Evolutionary conservation across 495 filamentous ascomycete species (phyloP).

Genomic region (Penicilliopsis zonata): DNA sequence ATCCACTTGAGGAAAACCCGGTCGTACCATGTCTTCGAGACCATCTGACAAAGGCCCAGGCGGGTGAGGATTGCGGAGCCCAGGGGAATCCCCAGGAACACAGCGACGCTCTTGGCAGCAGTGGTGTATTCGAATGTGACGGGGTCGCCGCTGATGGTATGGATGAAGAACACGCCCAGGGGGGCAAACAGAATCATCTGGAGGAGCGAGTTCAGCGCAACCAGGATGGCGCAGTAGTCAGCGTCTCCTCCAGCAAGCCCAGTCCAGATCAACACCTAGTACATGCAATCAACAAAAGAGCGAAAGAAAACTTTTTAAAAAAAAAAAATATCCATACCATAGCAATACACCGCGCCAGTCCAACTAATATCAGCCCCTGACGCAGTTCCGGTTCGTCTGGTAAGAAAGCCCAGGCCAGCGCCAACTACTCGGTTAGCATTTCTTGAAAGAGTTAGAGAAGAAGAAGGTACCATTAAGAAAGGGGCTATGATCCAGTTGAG

Average conservation of each 20-base stretch:
- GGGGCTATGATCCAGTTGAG: slow-evolving; percentile 74
- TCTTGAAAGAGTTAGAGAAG: not conserved
- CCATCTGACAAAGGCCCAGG: slow-evolving; percentile 42
- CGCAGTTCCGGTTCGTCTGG: slow-evolving; percentile 58
- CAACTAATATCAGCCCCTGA: slow-evolving; percentile 65
- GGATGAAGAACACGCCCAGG: slow-evolving; percentile 65
- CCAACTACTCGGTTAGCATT: slow-evolving; percentile 39
- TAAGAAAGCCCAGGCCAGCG: slow-evolving; percentile 66
- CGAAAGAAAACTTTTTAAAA: not conserved
- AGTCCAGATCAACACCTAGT: slow-evolving; percentile 68
- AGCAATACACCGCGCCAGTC: slow-evolving; percentile 54
- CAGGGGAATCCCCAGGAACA: slow-evolving; percentile 79
- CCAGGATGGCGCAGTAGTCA: slow-evolving; percentile 85
- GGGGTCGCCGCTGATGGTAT: slow-evolving; percentile 42
- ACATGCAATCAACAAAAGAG: not conserved
- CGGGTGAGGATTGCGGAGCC: slow-evolving; percentile 69
- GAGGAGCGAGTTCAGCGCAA: slow-evolving; percentile 76
- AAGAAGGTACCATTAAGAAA: slow-evolving; percentile 52
- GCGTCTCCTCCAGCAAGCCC: slow-evolving; percentile 64
- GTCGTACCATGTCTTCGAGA: slow-evolving; percentile 52
- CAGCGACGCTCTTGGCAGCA: slow-evolving; percentile 69
- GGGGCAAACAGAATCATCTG: slow-evolving; percentile 85
- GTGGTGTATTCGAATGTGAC: slow-evolving; percentile 50
- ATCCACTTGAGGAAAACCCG: slow-evolving; percentile 52
- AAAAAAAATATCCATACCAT: not conserved